phyloP scores from a whole-genome alignment of 495 filamentous ascomycete genomes.

The Neurospora sp. region DNA sequence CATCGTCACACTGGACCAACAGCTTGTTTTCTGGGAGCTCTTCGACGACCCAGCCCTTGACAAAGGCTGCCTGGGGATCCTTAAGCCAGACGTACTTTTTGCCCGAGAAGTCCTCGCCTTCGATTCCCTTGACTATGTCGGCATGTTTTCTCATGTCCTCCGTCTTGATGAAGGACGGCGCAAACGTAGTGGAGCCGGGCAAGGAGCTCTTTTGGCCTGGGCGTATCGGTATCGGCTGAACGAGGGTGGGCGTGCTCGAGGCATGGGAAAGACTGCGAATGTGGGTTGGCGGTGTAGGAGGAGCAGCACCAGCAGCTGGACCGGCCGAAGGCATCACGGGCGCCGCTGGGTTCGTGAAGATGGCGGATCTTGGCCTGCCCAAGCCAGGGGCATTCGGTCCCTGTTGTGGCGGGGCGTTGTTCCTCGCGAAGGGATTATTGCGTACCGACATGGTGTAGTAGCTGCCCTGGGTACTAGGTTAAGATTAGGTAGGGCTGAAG shows the following conservation, averaged over 20 bases:
- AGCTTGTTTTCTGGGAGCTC: conserved; percentile 58
- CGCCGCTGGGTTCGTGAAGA: conserved; percentile 47
- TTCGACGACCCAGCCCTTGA: conserved; percentile 83
- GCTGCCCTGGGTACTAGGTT: background rate
- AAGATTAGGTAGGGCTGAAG: background rate
- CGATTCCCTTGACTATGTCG: conserved; percentile 65
- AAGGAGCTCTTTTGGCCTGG: conserved; percentile 45
- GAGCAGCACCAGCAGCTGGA: conserved; percentile 7
- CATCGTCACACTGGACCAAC: conserved; percentile 88
- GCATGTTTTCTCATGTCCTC: conserved; percentile 57
- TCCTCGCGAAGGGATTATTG: conserved; percentile 66
- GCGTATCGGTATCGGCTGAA: conserved; percentile 20
- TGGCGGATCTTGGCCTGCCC: conserved; percentile 60
- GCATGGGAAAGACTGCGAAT: conserved; percentile 36
- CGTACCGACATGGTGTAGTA: conserved; percentile 39
- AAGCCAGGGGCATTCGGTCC: conserved; percentile 38
- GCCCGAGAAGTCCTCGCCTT: conserved; percentile 97
- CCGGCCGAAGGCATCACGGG: conserved; percentile 17
- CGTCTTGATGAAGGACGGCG: conserved; percentile 86
- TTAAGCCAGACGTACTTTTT: conserved; percentile 96
- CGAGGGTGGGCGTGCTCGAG: conserved; percentile 15
- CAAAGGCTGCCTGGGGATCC: conserved; percentile 77
- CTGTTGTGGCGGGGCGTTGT: conserved; percentile 47
- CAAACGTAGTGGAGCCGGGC: conserved; percentile 65
- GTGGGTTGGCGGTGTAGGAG: conserved; percentile 23